Evolutionary conservation across 345 rosid species (phyloP).

Genomic region (Hibiscus tridactylites): DNA sequence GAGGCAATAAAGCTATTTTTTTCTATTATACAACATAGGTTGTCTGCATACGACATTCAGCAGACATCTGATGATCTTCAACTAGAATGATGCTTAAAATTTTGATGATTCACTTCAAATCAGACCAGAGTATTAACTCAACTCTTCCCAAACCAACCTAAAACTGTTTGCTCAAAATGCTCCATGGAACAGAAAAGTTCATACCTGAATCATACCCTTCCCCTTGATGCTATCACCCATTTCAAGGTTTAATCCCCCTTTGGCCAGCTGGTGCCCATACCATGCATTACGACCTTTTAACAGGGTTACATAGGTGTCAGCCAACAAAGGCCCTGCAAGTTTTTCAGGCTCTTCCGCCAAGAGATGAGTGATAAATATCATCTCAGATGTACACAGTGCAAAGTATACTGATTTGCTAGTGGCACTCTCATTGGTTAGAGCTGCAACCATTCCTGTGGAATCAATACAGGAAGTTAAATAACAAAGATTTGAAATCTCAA

Average conservation of each 20-base stretch:
- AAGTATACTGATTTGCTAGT: constrained; percentile 96
- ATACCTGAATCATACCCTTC: constrained; percentile 99
- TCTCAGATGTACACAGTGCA: constrained; percentile 81
- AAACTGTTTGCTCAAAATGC: background rate
- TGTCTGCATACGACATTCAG: background rate
- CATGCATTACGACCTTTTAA: constrained; percentile 95
- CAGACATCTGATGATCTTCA: background rate
- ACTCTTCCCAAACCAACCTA: background rate
- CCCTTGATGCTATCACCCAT: constrained; percentile 98
- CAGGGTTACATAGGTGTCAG: constrained; percentile 90
- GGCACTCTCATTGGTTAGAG: constrained; percentile 90
- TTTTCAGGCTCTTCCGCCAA: constrained; percentile 92
- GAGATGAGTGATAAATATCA: constrained; percentile 89
- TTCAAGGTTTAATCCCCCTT: constrained; percentile 65
- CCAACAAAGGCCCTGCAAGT: constrained; percentile 93
- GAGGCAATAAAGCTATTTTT: background rate
- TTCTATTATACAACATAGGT: background rate
- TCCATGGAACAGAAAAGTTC: background rate
- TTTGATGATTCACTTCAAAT: background rate
- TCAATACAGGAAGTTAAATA: background rate
- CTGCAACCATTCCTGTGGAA: constrained; percentile 84
- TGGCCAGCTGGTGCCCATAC: constrained; percentile 91
- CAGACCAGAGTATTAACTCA: background rate
- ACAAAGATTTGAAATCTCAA: background rate
- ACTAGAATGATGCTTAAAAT: background rate